Percentiles rank a stretch among this genome's conserved stretches.
Evolutionary conservation across 495 filamentous ascomycete genomes (phyloP).

Genomic region (Aspergillus conjunctus): DNA sequence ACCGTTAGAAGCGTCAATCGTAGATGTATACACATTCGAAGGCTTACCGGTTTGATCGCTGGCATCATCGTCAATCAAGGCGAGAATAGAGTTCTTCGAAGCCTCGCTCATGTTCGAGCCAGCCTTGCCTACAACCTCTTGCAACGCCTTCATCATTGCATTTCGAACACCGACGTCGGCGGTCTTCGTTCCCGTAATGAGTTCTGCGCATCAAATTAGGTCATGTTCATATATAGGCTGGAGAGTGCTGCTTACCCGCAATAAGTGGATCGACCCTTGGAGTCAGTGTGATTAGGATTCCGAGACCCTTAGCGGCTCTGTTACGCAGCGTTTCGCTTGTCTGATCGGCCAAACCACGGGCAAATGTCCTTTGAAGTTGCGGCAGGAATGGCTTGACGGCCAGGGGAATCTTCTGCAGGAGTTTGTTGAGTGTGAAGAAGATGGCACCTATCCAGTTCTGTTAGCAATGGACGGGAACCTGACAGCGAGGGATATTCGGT

Average conservation of each 20-base stretch:
- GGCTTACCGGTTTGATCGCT: conserved; percentile 67
- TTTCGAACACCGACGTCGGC: conserved; percentile 84
- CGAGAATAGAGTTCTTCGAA: conserved; percentile 77
- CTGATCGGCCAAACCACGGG: conserved; percentile 89
- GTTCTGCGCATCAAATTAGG: conserved; percentile 52
- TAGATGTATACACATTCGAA: too few relatives aligned
- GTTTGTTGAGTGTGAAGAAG: conserved; percentile 88
- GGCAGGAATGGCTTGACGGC: conserved; percentile 96
- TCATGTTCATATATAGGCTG: background rate
- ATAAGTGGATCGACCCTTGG: conserved; percentile 92
- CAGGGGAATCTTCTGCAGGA: conserved; percentile 94
- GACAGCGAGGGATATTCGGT: background rate
- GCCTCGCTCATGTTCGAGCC: conserved; percentile 91
- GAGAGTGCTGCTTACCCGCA: conserved; percentile 40
- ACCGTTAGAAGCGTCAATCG: conserved; percentile 6
- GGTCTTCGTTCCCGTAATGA: conserved; percentile 92
- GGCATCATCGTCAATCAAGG: conserved; percentile 81
- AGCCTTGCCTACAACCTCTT: conserved; percentile 93
- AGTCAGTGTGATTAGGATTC: conserved; percentile 93
- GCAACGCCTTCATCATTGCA: conserved; percentile 96
- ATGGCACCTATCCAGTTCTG: conserved; percentile 66
- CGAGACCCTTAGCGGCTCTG: conserved; percentile 91
- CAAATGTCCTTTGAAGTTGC: conserved; percentile 94
- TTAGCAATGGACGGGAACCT: conserved; percentile 15
- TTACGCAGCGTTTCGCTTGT: conserved; percentile 86